These are phyloP conservation scores for Curvularia spicifera DNA, from an alignment of 2,329 filamentous ascomycete species.

Conservation along the genomic window DNA sequence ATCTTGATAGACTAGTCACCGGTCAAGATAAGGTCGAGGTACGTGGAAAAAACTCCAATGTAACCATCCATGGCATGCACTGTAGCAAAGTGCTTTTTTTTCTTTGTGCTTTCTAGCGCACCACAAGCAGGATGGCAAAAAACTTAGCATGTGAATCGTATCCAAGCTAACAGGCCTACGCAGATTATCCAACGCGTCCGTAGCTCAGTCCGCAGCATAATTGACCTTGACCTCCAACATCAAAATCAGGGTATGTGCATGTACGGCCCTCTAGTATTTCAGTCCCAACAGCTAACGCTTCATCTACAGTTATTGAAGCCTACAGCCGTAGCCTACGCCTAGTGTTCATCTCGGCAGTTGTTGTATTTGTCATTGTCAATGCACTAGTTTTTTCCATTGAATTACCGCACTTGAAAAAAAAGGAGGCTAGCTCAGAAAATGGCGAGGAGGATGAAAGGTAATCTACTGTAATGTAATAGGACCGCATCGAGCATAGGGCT, in stretches of 20 bases:
- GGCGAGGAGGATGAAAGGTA: conserved; percentile 14
- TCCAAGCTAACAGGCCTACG: conserved; percentile 7
- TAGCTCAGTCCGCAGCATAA: conserved; percentile 58
- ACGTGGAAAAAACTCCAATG: conserved; percentile 3
- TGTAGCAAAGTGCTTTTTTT: neutral
- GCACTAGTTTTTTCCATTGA: conserved; percentile 60
- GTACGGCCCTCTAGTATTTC: conserved; percentile 8
- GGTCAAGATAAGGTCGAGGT: conserved; percentile 64
- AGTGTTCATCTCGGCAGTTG: conserved; percentile 54
- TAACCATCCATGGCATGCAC: neutral
- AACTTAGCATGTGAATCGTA: neutral
- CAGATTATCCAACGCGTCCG: conserved; percentile 57
- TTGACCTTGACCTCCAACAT: conserved; percentile 54
- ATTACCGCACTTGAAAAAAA: conserved; percentile 56
- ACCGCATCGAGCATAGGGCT: neutral
- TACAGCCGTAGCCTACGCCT: conserved; percentile 49
- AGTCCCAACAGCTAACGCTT: conserved; percentile 29
- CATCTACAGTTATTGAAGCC: conserved; percentile 46
- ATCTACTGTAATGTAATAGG: neutral
- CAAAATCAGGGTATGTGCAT: conserved; percentile 53
- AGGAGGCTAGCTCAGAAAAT: conserved; percentile 17
- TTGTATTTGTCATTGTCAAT: conserved; percentile 57
- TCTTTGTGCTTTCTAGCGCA: no score
- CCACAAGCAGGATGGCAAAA: neutral
- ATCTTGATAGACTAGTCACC: conserved; percentile 64